Evolutionary conservation across 2,329 filamentous ascomycete species (phyloP), one percentile per base, ranked within the genome.

Genomic region (Colletotrichum eleusines): DNA sequence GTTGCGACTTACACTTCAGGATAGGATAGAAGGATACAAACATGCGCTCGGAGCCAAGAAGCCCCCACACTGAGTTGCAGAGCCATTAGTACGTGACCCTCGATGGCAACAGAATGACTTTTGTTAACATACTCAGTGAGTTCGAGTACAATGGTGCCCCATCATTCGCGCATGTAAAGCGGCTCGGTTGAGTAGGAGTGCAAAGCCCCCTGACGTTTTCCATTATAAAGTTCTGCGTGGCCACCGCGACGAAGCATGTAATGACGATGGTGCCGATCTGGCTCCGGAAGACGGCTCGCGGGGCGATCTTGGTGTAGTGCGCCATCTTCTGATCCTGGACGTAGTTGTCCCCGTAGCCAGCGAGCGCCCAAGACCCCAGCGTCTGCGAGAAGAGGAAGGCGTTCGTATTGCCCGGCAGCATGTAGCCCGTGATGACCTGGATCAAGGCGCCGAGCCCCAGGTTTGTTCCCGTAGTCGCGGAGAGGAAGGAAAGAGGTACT

Each of bases 341-440:
- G 70, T 81, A 83, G 74, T 82, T 82, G 64, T 81, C 80, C 53
- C 78, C 78, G 67, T 83, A 83, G 5, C 82, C 82, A 0, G 82
- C 83, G 42, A 85, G 79, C 11, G 81, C 82, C 69, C 69, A 72
- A 2, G 66, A 72, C 1, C 69, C 69, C 18, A 72, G 40, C 1
- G 69, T 72, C 60, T 72, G 69, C 20, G 69, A 69, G 66, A 72
- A 72, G 71, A 79, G 75, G 31, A 80, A 74, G 5, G 76, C 74
- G 33, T 76, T 78, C 18, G 78, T 79, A 69, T 80, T 81, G 28
- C 79, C 78, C 9, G 78, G 77, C 31, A 80, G 77, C 75, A 76
- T 90, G 75, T 80, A 82, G 28, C 82, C 82, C 0, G 80, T 82
- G 63, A 85, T 78, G 63, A 85, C 80, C 74, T 85, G 80, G 55